Evolutionary conservation across 2,329 filamentous ascomycete genomes (phyloP).

Genomic region (Ophiosphaerella korrae): DNA sequence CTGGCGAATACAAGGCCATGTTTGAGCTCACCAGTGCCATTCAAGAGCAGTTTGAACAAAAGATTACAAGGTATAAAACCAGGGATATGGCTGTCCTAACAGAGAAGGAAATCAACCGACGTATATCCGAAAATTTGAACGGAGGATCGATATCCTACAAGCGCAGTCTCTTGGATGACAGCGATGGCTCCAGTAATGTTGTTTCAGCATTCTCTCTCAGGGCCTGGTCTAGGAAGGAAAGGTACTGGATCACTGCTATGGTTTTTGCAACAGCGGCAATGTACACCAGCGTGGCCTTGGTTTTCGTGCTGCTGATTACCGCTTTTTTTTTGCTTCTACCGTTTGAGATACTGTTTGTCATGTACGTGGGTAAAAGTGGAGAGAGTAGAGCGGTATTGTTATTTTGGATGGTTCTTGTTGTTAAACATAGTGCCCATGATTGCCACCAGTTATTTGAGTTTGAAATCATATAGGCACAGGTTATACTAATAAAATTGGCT

Average conservation of each 20-base stretch:
- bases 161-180: background rate
- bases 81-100: background rate
- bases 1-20: conserved; percentile 24
- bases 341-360: background rate
- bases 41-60: conserved; percentile 5
- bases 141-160: conserved; percentile 24
- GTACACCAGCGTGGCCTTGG: background rate
- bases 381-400: background rate
- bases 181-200: too few species aligned
- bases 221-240: background rate
- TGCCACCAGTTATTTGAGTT: too few species aligned
- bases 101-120: background rate
- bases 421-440: background rate
- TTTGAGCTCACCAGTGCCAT: conserved; percentile 29
- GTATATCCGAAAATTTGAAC: conserved; percentile 4
- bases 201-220: background rate
- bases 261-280: background rate
- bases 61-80: background rate
- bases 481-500: background rate
- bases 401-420: background rate
- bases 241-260: background rate
- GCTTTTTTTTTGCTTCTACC: background rate
- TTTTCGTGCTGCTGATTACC: background rate
- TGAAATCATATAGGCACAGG: too few species aligned
- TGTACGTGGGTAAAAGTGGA: background rate